Evolutionary conservation across 495 filamentous ascomycete species (phyloP).

Genomic region (Cetradonia linearis): DNA sequence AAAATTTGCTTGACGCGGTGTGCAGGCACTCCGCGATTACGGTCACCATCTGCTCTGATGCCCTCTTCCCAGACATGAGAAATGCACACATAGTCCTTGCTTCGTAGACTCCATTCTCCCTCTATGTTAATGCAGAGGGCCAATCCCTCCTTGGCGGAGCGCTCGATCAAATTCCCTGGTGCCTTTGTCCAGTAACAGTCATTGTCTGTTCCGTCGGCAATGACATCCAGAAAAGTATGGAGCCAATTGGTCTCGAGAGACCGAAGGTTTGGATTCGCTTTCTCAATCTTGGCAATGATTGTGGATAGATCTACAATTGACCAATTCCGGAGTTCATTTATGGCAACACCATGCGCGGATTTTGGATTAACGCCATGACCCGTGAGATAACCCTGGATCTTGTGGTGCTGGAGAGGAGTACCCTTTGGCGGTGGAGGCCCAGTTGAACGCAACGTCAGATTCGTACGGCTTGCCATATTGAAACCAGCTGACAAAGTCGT

Average conservation of each 20-base stretch:
- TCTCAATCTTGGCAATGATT: conserved; percentile 6
- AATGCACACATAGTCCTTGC: conserved; percentile 11
- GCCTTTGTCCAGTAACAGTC: neutral
- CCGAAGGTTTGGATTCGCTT: neutral
- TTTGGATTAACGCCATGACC: neutral
- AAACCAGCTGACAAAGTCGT: too few species aligned
- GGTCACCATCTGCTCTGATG: conserved; percentile 3
- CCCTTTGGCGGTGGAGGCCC: too few species aligned
- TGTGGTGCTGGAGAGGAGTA: too few species aligned
- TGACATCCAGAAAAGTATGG: too few species aligned
- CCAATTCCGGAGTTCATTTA: conserved; percentile 1
- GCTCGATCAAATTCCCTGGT: conserved; percentile 4
- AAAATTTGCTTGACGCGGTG: conserved; percentile 5
- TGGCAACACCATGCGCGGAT: neutral
- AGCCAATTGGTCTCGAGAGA: neutral
- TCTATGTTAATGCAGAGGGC: conserved; percentile 12
- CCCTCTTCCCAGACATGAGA: conserved; percentile 17
- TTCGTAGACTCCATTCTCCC: conserved; percentile 4
- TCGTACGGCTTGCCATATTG: too few species aligned
- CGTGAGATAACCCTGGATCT: neutral
- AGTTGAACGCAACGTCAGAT: too few species aligned
- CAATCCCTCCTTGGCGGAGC: conserved; percentile 5
- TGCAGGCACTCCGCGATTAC: conserved; percentile 2
- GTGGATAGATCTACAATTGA: neutral
- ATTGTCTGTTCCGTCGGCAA: too few species aligned